Evolutionary conservation across 1,284 basidiomycete species (phyloP).

Genomic region (Inonotus obliquus): DNA sequence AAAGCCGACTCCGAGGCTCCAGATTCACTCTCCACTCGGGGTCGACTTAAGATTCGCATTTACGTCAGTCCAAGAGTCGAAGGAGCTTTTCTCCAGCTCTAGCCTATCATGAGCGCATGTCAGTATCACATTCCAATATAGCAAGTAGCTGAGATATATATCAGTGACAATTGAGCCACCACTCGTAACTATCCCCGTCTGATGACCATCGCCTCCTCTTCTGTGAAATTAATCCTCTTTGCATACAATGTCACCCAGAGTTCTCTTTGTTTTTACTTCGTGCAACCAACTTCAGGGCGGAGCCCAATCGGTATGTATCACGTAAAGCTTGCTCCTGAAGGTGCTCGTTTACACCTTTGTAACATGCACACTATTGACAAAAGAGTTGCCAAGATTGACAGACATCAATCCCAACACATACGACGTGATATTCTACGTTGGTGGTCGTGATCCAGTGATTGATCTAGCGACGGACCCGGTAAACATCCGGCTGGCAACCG

Average conservation of each 20-base stretch:
- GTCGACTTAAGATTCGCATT: too few relatives aligned
- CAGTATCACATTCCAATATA: too few relatives aligned
- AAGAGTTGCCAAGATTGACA: constrained; percentile 65
- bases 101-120: too few relatives aligned
- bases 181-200: background rate
- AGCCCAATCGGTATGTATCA: constrained; percentile 42
- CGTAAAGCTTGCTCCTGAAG: background rate
- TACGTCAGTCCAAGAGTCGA: too few relatives aligned
- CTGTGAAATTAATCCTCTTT: background rate
- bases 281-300: constrained; percentile 52
- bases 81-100: too few relatives aligned
- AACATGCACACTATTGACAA: background rate
- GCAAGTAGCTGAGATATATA: too few relatives aligned
- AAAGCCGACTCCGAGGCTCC: too few relatives aligned
- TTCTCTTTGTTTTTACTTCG: constrained; percentile 78
- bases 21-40: too few relatives aligned
- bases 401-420: constrained; percentile 60
- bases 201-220: background rate
- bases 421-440: constrained; percentile 73
- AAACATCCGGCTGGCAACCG: constrained; percentile 54
- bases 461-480: constrained; percentile 57
- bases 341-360: too few relatives aligned
- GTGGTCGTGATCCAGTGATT: constrained; percentile 70
- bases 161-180: background rate
- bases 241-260: constrained; percentile 29